Base-by-base conservation (phyloP, 2,329 filamentous ascomycete genomes). In the Penicillium sp. region DNA sequence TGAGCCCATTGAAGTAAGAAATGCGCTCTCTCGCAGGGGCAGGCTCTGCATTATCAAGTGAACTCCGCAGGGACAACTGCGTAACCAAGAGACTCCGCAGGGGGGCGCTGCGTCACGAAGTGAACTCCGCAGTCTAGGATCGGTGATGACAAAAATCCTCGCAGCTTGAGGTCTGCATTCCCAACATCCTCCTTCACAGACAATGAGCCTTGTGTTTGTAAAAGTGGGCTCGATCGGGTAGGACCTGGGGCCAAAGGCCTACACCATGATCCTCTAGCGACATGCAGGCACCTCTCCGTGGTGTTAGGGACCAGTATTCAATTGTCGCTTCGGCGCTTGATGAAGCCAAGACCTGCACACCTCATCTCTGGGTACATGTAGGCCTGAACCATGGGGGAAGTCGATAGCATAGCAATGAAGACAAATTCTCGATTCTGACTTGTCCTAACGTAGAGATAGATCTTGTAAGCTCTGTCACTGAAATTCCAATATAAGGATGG, bases 1-100 rank as follows among this genome's bases (percentile, higher is more conserved):
- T 45, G 42, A 45, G 42, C 42, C 42, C 22, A 45, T 17, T 45
- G 22, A 45, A 45, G 42, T 45, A 45, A 45, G 42, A 48, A 48
- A 31, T 34, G 45, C 22, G 22, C 45, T 48, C 45, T 48, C 31
- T 48, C 31, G 25, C 25, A 48, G 45, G 45, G 34, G 2, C 31
- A 17, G n/a, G 45, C 45, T 48, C 45, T 48, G 25, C 45, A 14
- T n/a, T 14, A 48, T 4, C 25, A 48, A 48, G 11, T 48, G 25
- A 31, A 25, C 45, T 48, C 31, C 45, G 45, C 28, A 48, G 45
- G 25, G 42, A 17, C 15, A 47, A 31, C 22, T 28, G 25, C 43
- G 20, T 20, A 20, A 25, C 25, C 2, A 3, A 3, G 25, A 4
- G 4, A 2, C 5, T 25, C 2, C 25, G 25, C 25, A 25, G 25